Base-by-base conservation (phyloP, 108 stramenopile genomes). In the Heterococcus sp. region DNA sequence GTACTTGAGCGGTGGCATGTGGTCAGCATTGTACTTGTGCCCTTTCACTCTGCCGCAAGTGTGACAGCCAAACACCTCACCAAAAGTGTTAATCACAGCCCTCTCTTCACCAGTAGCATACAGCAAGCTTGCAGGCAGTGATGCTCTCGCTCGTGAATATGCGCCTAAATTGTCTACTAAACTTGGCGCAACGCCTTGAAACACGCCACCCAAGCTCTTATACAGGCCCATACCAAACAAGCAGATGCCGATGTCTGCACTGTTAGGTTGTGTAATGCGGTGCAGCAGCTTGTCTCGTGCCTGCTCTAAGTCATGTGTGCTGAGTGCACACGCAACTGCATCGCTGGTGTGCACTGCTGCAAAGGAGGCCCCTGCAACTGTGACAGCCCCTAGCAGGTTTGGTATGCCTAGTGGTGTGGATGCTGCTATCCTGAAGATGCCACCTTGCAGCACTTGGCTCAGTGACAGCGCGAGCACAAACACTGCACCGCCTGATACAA, bases 1-100 rank as follows among this genome's bases (percentile, higher is more conserved):
- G 0, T 58, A 71, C 71, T 79, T 79, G 35, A 72, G 58, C 2
- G 78, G 78, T 0, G 68, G 78, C 78, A 79, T 79, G 71, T 79
- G 78, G 71, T 79, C 78, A 21, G 71, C 78, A 58, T 71, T 65
- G 36, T 72, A 79, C 11, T 31, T 38, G 35, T 32, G 32, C 71
- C 69, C 37, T 8, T 35, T 28, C 11, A 4, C 8, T n/a, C 27
- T 21, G 2, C 78, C 78, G 64, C 78, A 79, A 3, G 71, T 69
- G 71, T 79, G 78, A 27, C 78, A 79, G 1, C 78, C 78, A 58
- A 69, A 79, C 33, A 35, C 40, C 36, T 37, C 58, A 21, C 78
- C 78, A n/a, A 79, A 38, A 0, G 35, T 38, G 34, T 31, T 35
- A 1, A 79, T 0, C 29, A 70, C 58, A 32, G 38, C 69, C 1